Conservation (phyloP, 1,139 yeast genomes). For the Hyphopichia khmerensis region DNA sequence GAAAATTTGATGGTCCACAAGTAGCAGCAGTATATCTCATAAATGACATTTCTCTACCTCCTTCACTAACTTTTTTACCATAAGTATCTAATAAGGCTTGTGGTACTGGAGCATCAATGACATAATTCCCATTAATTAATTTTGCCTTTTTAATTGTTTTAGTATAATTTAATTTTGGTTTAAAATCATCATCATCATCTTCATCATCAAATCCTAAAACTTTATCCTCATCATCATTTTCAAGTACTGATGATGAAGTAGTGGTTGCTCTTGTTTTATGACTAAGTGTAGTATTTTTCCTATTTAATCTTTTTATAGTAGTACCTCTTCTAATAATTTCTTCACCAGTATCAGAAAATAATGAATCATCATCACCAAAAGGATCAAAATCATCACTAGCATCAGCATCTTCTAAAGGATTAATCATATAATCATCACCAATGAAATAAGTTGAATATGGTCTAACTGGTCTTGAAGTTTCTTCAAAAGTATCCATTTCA, state of each 20-base stretch:
- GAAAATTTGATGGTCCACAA: slow-evolving; percentile 70
- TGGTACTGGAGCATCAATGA: slow-evolving; percentile 78
- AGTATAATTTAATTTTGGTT: slow-evolving; percentile 44
- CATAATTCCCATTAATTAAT: slow-evolving; percentile 69
- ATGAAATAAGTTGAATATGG: slow-evolving; percentile 24
- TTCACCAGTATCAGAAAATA: slow-evolving; percentile 44
- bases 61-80: slow-evolving; percentile 45
- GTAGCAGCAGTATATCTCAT: slow-evolving; percentile 84
- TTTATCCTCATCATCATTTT: slow-evolving; percentile 15
- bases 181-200: slow-evolving; percentile 37
- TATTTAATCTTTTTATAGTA: slow-evolving; percentile 24
- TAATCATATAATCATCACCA: slow-evolving; percentile 44
- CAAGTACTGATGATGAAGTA: background rate
- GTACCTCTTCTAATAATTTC: slow-evolving; percentile 36
- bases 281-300: slow-evolving; percentile 13
- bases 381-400: slow-evolving; percentile 41
- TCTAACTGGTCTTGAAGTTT: slow-evolving; percentile 13
- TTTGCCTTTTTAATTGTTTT: slow-evolving; percentile 52
- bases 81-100: slow-evolving; percentile 55
- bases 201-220: slow-evolving; percentile 5
- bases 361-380: slow-evolving; percentile 47
- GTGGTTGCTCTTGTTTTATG: slow-evolving; percentile 7
- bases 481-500: slow-evolving; percentile 18
- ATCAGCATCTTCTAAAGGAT: slow-evolving; percentile 42
- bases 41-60: slow-evolving; percentile 65